Conservation (phyloP, 202 grass and related monocot genomes). For the Musa balbisiana region DNA sequence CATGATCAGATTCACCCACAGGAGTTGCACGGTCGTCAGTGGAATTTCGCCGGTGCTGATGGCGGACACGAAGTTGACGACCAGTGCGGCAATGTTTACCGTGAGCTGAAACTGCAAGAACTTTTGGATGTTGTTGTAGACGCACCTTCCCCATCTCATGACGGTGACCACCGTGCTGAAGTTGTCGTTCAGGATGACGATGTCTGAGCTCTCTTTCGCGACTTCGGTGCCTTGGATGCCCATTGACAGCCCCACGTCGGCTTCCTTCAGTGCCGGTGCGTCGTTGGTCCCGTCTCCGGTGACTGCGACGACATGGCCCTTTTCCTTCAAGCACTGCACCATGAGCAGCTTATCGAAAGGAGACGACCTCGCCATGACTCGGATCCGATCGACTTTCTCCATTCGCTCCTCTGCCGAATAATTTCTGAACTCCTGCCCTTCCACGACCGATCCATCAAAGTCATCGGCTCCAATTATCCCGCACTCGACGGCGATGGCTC, state of each 20-base stretch:
- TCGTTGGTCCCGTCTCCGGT: slow-evolving; percentile 85
- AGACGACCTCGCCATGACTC: slow-evolving; percentile 64
- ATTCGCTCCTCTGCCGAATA: slow-evolving; percentile 36
- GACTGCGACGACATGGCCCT: slow-evolving; percentile 67
- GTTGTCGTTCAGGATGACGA: slow-evolving; percentile 73
- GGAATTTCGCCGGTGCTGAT: slow-evolving; percentile 55
- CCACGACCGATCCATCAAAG: slow-evolving; percentile 28
- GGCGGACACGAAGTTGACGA: slow-evolving; percentile 67
- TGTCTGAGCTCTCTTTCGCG: slow-evolving; percentile 83
- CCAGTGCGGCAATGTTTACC: slow-evolving; percentile 57
- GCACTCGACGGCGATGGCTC: slow-evolving; percentile 63
- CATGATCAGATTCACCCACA: slow-evolving; percentile 99
- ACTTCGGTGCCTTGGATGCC: slow-evolving; percentile 72
- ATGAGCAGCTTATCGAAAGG: slow-evolving; percentile 65
- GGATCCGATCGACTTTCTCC: slow-evolving; percentile 35
- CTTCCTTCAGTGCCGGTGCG: slow-evolving; percentile 71
- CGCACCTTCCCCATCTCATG: slow-evolving; percentile 71
- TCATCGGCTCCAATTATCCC: slow-evolving; percentile 39
- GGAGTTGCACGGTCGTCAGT: slow-evolving; percentile 67
- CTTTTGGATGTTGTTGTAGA: slow-evolving; percentile 86
- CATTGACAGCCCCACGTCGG: slow-evolving; percentile 75
- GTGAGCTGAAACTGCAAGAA: slow-evolving; percentile 95
- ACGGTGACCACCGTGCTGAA: slow-evolving; percentile 62
- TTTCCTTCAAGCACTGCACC: slow-evolving; percentile 63
- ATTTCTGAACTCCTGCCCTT: slow-evolving; percentile 64